Base-by-base conservation (phyloP, 78 protist species). In the Salpingoeca rosetta region DNA sequence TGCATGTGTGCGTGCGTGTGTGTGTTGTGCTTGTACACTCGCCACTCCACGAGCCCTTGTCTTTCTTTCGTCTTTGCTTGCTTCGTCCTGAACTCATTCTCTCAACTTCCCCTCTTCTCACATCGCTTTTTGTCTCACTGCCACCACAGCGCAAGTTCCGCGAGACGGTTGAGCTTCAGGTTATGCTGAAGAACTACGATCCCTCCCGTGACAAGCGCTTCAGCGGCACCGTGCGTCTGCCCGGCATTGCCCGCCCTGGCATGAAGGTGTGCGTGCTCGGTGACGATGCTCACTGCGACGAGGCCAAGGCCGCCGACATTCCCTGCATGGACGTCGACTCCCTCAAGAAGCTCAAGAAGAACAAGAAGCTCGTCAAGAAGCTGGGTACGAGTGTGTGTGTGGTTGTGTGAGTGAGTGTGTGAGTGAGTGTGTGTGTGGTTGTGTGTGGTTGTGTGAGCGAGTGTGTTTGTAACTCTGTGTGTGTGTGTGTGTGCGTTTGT, bases 201-300 rank as follows among this genome's bases (percentile, higher is more conserved):
- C 95, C 99, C 91, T 89, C 91, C 87, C 96, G 94, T 92, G 99
- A 98, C 97, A 98, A 97, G 95, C 99, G 99, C 92, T 98, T 99
- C 98, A 83, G 91, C 74, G 99, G 99, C 82, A 82, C 96, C 80
- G 82, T 86, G 89, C 75, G 90, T 72, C 91, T 94, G 41, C 90
- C 93, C 85, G 79, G 82, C 85, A 81, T 85, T 89, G 85, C 94
- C 90, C 90, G 90, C 77, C 92, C 94, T 82, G 83, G 91, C 83
- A 76, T 90, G 85, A 80, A 38, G 36, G 92, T 98, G 76, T 98
- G 99, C 92, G 84, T 97, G 38, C 85, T 98, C 39, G 99, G 95
- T 82, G 98, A 98, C 90, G 97, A 91, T n/a, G 36, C 7, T 41
- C 98, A 97, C 86, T 75, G 87, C 87, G 99, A 97, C 79, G 83